Evolutionary conservation across 495 filamentous ascomycete species (phyloP).

Genomic region (Emericellopsis terricola): DNA sequence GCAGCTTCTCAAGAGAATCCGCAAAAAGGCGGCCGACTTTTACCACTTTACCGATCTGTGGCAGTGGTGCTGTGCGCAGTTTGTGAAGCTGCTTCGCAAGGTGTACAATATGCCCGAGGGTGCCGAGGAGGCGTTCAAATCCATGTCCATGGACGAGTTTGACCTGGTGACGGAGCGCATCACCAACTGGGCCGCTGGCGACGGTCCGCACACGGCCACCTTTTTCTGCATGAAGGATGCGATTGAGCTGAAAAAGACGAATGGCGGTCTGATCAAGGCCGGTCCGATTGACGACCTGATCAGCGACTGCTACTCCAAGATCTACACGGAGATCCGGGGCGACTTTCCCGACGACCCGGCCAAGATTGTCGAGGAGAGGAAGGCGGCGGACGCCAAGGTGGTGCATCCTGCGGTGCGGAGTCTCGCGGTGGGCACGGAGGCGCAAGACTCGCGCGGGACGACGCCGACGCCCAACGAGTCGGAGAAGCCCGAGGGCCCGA

Average conservation of each 20-base stretch:
- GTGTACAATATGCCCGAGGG: constrained; percentile 44
- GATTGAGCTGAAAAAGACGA: constrained; percentile 79
- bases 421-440: constrained; percentile 13
- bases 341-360: constrained; percentile 14
- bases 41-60: constrained; percentile 73
- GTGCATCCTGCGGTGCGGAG: constrained; percentile 9
- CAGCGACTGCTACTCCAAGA: constrained; percentile 64
- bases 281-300: constrained; percentile 78
- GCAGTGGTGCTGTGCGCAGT: constrained; percentile 58
- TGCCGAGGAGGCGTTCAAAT: constrained; percentile 65
- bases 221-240: constrained; percentile 69
- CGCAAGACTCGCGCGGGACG: constrained; percentile 4
- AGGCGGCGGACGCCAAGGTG: constrained; percentile 5
- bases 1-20: constrained; percentile 58
- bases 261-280: constrained; percentile 68
- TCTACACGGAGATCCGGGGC: constrained; percentile 40
- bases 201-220: constrained; percentile 11
- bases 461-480: constrained; percentile 8
- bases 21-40: constrained; percentile 69
- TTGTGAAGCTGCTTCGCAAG: constrained; percentile 58
- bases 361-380: constrained; percentile 11
- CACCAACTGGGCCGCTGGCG: constrained; percentile 29
- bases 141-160: constrained; percentile 67
- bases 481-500: constrained; percentile 13
- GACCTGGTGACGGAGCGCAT: constrained; percentile 33